These are phyloP conservation scores for Hirschioporus abietinus DNA, from an alignment of 768 basidiomycete species.

Conservation along the genomic window DNA sequence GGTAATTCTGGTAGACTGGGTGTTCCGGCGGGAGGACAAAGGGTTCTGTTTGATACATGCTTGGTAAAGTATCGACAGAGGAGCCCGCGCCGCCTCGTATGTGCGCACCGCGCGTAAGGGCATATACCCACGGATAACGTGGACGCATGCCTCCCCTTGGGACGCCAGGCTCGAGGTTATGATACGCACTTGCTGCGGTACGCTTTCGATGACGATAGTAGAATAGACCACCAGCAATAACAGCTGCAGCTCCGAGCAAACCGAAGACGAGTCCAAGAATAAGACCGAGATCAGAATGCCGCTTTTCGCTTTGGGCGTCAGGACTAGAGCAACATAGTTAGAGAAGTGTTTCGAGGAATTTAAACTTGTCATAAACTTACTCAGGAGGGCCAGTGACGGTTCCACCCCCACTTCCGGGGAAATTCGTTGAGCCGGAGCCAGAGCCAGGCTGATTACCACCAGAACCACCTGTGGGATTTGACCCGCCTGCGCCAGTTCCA, in stretches of 20 bases:
- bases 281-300: neutral
- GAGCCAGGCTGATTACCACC: neutral
- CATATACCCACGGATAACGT: conserved; percentile 45
- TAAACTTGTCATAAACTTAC: neutral
- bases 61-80: neutral
- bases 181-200: conserved; percentile 35
- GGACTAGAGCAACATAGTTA: neutral
- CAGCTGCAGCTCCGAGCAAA: neutral
- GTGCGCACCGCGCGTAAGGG: conserved; percentile 50
- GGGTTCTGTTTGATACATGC: conserved; percentile 48
- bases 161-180: conserved; percentile 41
- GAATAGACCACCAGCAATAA: neutral
- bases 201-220: conserved; percentile 45
- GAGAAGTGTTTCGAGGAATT: neutral
- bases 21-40: conserved; percentile 48
- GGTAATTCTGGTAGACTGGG: neutral
- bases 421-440: neutral
- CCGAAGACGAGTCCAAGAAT: neutral
- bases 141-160: conserved; percentile 39
- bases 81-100: conserved; percentile 12
- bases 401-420: neutral
- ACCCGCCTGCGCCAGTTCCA: neutral
- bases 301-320: neutral
- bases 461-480: neutral
- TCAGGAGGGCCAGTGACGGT: neutral